phyloP scores from a whole-genome alignment of 305 asterid species.

The Fraxinus ornus region DNA sequence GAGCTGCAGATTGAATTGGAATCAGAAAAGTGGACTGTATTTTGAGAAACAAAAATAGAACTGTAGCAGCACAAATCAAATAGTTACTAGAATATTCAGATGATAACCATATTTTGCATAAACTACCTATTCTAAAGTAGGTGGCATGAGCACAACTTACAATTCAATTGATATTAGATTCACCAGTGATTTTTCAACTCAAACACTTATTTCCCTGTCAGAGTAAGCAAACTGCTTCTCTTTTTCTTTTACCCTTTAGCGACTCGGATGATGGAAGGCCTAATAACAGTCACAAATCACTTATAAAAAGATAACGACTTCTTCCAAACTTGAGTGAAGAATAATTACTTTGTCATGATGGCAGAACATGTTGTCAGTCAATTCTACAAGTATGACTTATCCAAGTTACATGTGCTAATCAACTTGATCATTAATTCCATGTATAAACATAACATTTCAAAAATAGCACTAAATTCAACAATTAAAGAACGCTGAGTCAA shows the following conservation, averaged over 20 bases:
- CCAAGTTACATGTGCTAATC: neutral
- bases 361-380: neutral
- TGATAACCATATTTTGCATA: slow-evolving; percentile 5
- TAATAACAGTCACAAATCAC: neutral
- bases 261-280: neutral
- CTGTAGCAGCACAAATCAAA: neutral
- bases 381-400: neutral
- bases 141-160: neutral
- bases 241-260: neutral
- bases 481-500: neutral
- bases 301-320: neutral
- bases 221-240: neutral
- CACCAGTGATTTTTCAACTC: neutral
- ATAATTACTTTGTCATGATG: neutral
- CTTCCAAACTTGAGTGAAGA: neutral
- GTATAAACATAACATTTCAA: neutral
- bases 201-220: neutral
- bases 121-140: neutral
- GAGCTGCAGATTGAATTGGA: slow-evolving; percentile 52
- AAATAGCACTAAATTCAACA: neutral
- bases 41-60: neutral
- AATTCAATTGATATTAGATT: neutral
- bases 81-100: neutral
- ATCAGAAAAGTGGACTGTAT: neutral
- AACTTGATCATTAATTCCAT: neutral